Evolutionary conservation across 345 rosid species (phyloP).

Genomic region (Melastoma malabathricum): DNA sequence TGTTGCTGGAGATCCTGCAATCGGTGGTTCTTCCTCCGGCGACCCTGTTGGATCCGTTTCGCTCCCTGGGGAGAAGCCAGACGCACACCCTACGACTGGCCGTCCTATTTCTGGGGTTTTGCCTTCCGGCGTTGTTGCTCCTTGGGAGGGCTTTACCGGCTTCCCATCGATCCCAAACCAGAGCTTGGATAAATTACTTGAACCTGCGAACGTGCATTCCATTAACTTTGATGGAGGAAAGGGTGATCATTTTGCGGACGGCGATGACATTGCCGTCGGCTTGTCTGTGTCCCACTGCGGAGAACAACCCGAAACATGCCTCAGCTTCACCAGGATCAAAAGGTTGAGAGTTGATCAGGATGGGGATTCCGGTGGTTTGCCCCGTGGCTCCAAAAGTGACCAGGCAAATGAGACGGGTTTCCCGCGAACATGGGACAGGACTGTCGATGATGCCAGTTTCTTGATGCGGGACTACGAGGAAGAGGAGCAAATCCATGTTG

Average conservation of each 20-base stretch:
- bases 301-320: slow-evolving; percentile 44
- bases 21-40: slow-evolving; percentile 35
- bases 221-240: slow-evolving; percentile 32
- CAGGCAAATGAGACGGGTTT: slow-evolving; percentile 32
- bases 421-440: slow-evolving; percentile 23
- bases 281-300: slow-evolving; percentile 44
- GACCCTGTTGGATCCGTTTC: slow-evolving; percentile 50
- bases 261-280: slow-evolving; percentile 37
- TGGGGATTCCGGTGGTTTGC: slow-evolving; percentile 33
- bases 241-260: slow-evolving; percentile 18
- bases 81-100: slow-evolving; percentile 28
- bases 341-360: slow-evolving; percentile 55
- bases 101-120: slow-evolving; percentile 21
- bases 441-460: slow-evolving; percentile 25
- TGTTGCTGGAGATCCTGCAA: slow-evolving; percentile 37
- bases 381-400: too few relatives aligned
- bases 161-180: slow-evolving; percentile 52
- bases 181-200: slow-evolving; percentile 49
- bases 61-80: slow-evolving; percentile 72
- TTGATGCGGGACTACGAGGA: slow-evolving; percentile 33
- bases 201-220: slow-evolving; percentile 46
- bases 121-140: slow-evolving; percentile 25
- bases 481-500: slow-evolving; percentile 17
- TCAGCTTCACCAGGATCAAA: slow-evolving; percentile 39
- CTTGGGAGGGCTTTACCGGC: slow-evolving; percentile 51